Evolutionary conservation across 2,329 filamentous ascomycete species (phyloP).

Genomic region (Ceratocystis destructans): DNA sequence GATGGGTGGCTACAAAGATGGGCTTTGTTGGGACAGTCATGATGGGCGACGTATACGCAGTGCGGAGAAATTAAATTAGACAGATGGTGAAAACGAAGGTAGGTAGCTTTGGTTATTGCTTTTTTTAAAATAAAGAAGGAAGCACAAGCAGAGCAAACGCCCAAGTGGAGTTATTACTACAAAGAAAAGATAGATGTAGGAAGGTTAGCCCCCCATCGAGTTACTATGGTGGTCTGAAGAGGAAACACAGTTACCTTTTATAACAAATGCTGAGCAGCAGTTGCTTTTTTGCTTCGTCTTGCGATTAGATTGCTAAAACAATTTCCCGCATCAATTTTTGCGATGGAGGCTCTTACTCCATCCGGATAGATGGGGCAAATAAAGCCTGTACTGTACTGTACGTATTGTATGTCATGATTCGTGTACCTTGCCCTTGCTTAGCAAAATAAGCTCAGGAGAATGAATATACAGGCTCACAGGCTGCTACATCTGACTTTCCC

Average conservation of each 20-base stretch:
- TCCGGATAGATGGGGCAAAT: not conserved
- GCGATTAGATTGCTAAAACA: not conserved
- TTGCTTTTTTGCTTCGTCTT: not conserved
- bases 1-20: constrained; percentile 89
- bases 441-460: not conserved
- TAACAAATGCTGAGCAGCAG: not conserved
- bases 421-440: no score
- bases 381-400: not conserved
- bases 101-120: not conserved
- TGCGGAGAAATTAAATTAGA: no score
- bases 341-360: not conserved
- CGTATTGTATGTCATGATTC: not conserved
- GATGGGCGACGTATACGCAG: constrained; percentile 10
- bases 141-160: constrained; percentile 8
- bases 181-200: not conserved
- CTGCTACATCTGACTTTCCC: not conserved
- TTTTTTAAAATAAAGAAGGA: constrained; percentile 20
- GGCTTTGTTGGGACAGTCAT: constrained; percentile 49
- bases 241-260: not conserved
- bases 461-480: no score
- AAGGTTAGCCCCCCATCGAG: not conserved
- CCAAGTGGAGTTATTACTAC: not conserved
- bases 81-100: no score
- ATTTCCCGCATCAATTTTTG: not conserved
- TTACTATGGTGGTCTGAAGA: not conserved